Evolutionary conservation across 139 green algal genomes (phyloP), one percentile per base, ranked within the genome.

Genomic region (Monoraphidium neglectum): DNA sequence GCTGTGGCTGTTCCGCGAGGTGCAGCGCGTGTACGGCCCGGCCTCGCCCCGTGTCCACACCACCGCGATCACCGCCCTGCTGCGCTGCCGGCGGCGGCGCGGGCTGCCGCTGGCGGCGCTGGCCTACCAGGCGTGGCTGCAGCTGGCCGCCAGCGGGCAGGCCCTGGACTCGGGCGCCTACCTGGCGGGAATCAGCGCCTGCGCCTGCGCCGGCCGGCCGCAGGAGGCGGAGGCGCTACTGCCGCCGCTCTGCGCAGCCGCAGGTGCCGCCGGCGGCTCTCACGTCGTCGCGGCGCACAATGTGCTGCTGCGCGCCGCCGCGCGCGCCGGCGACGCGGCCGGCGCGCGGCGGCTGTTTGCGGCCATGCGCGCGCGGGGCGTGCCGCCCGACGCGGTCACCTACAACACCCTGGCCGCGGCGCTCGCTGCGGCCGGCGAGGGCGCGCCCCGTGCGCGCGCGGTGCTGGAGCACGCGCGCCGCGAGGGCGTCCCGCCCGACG

Each of bases 321-420:
- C 69, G 0, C 43, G 61, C 2, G 74, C 70, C 2, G 79, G 69
- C 3, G 69, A 87, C 63, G 65, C 78, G 53, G 66, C 56, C 37
- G 69, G 59, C 2, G 74, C 92, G 71, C 54, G 73, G 1, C 32
- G 64, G 30, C 24, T 84, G 15, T 76, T 94, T 30, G 70, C 74
- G 23, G 61, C 67, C 30, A 87, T 94, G 84, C 66, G 68, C 16
- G 28, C 54, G 12, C 60, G 36, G 0, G 77, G 77, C 0, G 49
- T 87, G 32, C 24, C 26, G 30, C 80, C 85, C 43, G 86, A 85
- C 24, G 68, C 66, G 26, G 81, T 90, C 5, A 93, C 86, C 0
- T 95, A 91, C 60, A 93, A 93, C 80, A 93, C 77, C 2, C 76
- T 95, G 15, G 40, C 93, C 32, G 61, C 76, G 1, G 86, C 82